Evolutionary conservation across 352 stramenopile genomes (phyloP).

Genomic region (Phytophthora niederhauseri): DNA sequence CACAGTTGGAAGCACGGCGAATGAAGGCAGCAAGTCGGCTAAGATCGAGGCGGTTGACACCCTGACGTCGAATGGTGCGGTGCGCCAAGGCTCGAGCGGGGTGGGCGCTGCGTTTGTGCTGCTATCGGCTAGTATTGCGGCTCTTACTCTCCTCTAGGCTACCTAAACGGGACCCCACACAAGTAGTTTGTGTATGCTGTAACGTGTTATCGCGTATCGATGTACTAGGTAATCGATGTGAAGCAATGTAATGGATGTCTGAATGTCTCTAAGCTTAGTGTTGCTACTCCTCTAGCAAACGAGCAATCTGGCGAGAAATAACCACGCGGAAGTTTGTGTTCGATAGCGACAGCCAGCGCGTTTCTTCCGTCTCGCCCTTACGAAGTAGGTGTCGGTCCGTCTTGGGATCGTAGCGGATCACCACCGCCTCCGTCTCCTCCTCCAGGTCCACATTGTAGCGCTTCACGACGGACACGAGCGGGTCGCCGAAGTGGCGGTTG

Average conservation of each 20-base stretch:
- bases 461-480: conserved; percentile 41
- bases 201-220: conserved; percentile 11
- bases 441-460: conserved; percentile 48
- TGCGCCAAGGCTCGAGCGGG: not conserved
- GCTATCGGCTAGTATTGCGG: not conserved
- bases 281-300: conserved; percentile 27
- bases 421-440: conserved; percentile 54
- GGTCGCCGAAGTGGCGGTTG: conserved; percentile 48
- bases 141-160: not conserved
- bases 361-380: conserved; percentile 46
- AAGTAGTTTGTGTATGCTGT: conserved; percentile 15
- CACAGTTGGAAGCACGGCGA: conserved; percentile 7
- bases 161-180: not conserved
- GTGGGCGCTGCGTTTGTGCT: not conserved
- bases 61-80: conserved; percentile 9
- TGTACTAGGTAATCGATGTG: not conserved
- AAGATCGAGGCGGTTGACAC: conserved; percentile 17
- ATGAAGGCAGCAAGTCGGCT: not conserved
- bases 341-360: conserved; percentile 55
- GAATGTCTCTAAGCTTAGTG: not conserved
- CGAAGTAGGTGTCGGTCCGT: conserved; percentile 54
- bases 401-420: conserved; percentile 49
- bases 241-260: not conserved
- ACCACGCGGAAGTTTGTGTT: conserved; percentile 57
- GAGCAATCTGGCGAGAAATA: conserved; percentile 36